Base-by-base conservation (phyloP, 2,329 filamentous ascomycete genomes). In the Sarocladiaceae sp. region DNA sequence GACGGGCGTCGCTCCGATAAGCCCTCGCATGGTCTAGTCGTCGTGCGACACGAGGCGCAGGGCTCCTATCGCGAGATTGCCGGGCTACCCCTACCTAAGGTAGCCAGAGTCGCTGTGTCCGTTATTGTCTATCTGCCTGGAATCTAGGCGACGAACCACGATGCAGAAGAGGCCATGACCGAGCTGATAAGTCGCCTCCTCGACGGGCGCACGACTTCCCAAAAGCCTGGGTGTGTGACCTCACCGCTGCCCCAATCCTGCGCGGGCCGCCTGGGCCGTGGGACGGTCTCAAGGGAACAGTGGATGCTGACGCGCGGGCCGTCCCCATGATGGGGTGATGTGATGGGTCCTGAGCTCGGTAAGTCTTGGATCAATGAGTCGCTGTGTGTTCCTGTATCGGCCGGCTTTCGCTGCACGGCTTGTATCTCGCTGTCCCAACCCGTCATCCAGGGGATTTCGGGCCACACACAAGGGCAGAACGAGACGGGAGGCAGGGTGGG, bases 251-350 rank as follows among this genome's bases (percentile, higher is more conserved):
- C 40, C 17, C 22, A 10, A 44, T 44, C 40, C 40, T 44, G 40
- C 13, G 40, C 40, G 40, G 40, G 40, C 40, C 40, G 40, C 40
- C 40, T 44, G 40, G 40, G 40, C 40, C 40, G 40, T 44, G 23
- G 40, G 20, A 40, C 37, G 20, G 37, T 40, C 37, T 40, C 20
- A 23, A 40, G 37, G 37, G 37, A 23, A 15, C 37, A 26, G 40
- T 46, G 40, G 40, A 17, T 46, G 40, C 40, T 46, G 25, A 28
- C 40, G 40, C n/a, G 37, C 40, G 40, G 40, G 40, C 40, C 40
- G 40, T 46, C 17, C 40, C 40, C 40, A 46, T 22, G 8, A 28
- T 4, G 26, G 22, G 25, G n/a, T 46, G 11, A n/a, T n/a, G n/a
- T n/a, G n/a, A n/a, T n/a, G n/a, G n/a, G n/a, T n/a, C n/a, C n/a